Evolutionary conservation across 495 filamentous ascomycete species (phyloP), one percentile per base, ranked within the genome.

Genomic region (Apiosordaria backusii): DNA sequence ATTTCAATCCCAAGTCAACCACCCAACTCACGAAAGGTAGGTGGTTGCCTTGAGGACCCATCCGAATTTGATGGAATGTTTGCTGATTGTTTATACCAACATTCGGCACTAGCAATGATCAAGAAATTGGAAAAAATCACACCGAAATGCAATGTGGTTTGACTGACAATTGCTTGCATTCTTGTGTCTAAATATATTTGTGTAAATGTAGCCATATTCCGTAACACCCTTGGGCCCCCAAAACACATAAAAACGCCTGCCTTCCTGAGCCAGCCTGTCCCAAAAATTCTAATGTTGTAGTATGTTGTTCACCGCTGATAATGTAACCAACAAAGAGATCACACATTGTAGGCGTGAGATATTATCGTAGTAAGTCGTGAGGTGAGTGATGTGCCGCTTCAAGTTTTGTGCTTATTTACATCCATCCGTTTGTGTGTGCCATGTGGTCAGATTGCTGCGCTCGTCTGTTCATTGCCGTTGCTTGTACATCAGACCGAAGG

Each of bases 151-250:
- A 50, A 50, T 50, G 16, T 16, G 53, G 9, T 27, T 26, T 26
- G n/a, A n/a, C 61, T 63, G 55, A 70, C 72, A 74, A 74, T 74
- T 74, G 72, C 72, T 74, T 74, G 72, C 70, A 69, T 66, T 72
- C 72, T 69, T 72, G 63, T 67, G 67, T 67, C 65, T 35, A 54
- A 57, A 64, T 13, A 45, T 45, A 13, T 45, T 45, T 45, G 35
- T 45, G 35, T 45, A 45, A 45, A 45, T 18, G 35, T 45, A 45
- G 35, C 35, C 35, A 45, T 45, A 15, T 45, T 45, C 35, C 35
- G 35, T 45, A 45, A 45, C 35, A 45, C 35, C 35, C 7, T 45
- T n/a, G n/a, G 35, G 10, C 35, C 35, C 35, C 35, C 35, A 45
- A 45, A 45, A 45, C 2, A 45, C 16, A 45, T 15, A 45, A 0